These are phyloP conservation scores for Suaeda aralocaspica DNA, from an alignment of 148 eudicot species.

Conservation along the genomic window DNA sequence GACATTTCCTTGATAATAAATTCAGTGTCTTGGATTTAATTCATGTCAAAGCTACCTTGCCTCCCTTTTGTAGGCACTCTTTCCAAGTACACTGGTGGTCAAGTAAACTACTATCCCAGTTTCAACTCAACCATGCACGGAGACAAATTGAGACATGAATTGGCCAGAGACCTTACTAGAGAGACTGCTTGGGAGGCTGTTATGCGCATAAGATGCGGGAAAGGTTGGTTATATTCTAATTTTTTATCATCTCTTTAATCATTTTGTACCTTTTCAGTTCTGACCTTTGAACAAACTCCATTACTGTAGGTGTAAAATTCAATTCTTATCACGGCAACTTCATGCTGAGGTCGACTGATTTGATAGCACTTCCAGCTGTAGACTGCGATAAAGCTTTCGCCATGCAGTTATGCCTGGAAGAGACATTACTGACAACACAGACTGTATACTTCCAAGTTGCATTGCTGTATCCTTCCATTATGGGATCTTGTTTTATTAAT, in stretches of 20 bases:
- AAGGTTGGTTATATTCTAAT: constrained; percentile 45
- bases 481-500: not conserved
- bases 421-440: constrained; percentile 64
- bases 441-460: constrained; percentile 96
- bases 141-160: constrained; percentile 85
- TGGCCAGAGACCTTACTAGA: constrained; percentile 89
- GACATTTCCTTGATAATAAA: not conserved
- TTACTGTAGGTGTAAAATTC: constrained; percentile 69
- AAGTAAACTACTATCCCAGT: constrained; percentile 78
- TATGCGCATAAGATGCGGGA: constrained; percentile 96
- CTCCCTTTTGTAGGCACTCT: constrained; percentile 58
- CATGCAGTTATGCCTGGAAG: constrained; percentile 86
- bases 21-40: not conserved
- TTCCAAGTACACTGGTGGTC: constrained; percentile 96
- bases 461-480: constrained; percentile 76
- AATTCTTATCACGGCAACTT: constrained; percentile 95
- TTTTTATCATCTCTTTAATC: constrained; percentile 7
- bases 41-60: not conserved
- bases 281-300: not conserved
- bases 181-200: constrained; percentile 99
- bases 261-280: not conserved
- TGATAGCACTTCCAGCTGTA: constrained; percentile 95
- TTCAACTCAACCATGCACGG: constrained; percentile 60
- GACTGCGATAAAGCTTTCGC: constrained; percentile 98
- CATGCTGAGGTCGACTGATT: constrained; percentile 95